phyloP scores from a whole-genome alignment of 129 eudicot species.

The carrot (Daucus carota) region DH1_v3.0 NC_030383.2:9728501-9729000 shows the following conservation, averaged over 20 bases:
- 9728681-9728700: slow-evolving; percentile 44
- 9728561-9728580: slow-evolving; percentile 48
- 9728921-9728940: neutral
- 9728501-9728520: slow-evolving; percentile 55
- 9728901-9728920: neutral
- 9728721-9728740: slow-evolving; percentile 33
- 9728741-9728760: slow-evolving; percentile 41
- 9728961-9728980: slow-evolving; percentile 24
- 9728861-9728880: slow-evolving; percentile 42
- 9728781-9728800: slow-evolving; percentile 49
- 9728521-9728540: slow-evolving; percentile 19
- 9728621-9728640: slow-evolving; percentile 22
- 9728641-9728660: slow-evolving; percentile 34
- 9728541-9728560: slow-evolving; percentile 38
- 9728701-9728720: slow-evolving; percentile 36
- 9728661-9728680: slow-evolving; percentile 48
- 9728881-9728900: slow-evolving; percentile 11
- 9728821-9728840: slow-evolving; percentile 37
- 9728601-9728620: slow-evolving; percentile 32
- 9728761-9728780: slow-evolving; percentile 32
- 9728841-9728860: slow-evolving; percentile 48
- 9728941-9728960: slow-evolving; percentile 21
- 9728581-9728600: slow-evolving; percentile 31
- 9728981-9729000: slow-evolving; percentile 27
- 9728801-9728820: slow-evolving; percentile 47